These are phyloP conservation scores for Nakazawaea laoshanensis DNA, from an alignment of 805 yeast species.

Conservation along the genomic window DNA sequence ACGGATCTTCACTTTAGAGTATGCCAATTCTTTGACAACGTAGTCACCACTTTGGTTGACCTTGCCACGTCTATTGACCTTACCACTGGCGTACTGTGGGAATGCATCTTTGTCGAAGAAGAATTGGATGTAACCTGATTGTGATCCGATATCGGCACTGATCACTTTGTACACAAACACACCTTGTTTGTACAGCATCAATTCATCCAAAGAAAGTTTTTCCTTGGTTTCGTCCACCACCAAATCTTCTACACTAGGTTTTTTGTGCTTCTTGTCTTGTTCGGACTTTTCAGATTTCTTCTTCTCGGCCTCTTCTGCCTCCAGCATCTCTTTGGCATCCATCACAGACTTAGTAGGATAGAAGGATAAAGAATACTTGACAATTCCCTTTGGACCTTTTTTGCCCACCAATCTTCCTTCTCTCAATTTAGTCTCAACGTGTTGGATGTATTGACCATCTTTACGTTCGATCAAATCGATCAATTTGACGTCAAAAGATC, in stretches of 20 bases:
- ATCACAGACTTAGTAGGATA: constrained; percentile 78
- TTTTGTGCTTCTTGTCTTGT: constrained; percentile 23
- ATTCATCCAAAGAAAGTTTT: constrained; percentile 49
- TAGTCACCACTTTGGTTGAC: constrained; percentile 56
- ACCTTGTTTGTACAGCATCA: constrained; percentile 61
- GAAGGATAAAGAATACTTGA: constrained; percentile 70
- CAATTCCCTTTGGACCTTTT: constrained; percentile 77
- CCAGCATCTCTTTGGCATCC: constrained; percentile 64
- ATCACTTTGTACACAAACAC: constrained; percentile 61
- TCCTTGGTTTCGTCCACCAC: constrained; percentile 30
- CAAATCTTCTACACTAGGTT: constrained; percentile 27
- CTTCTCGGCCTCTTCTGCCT: constrained; percentile 27
- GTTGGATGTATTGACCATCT: constrained; percentile 56
- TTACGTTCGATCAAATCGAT: constrained; percentile 59
- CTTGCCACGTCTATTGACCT: constrained; percentile 30
- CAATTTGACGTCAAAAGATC: constrained; percentile 66
- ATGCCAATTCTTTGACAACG: constrained; percentile 68
- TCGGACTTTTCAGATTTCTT: constrained; percentile 28
- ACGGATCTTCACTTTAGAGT: constrained; percentile 59
- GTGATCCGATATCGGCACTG: constrained; percentile 46
- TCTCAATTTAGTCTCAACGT: constrained; percentile 46
- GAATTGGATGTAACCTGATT: constrained; percentile 61
- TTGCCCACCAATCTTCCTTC: constrained; percentile 58
- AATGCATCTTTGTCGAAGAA: constrained; percentile 72
- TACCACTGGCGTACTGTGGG: constrained; percentile 50